phyloP scores from a whole-genome alignment of 257 asterid species.

The Eustoma russellianum region DNA sequence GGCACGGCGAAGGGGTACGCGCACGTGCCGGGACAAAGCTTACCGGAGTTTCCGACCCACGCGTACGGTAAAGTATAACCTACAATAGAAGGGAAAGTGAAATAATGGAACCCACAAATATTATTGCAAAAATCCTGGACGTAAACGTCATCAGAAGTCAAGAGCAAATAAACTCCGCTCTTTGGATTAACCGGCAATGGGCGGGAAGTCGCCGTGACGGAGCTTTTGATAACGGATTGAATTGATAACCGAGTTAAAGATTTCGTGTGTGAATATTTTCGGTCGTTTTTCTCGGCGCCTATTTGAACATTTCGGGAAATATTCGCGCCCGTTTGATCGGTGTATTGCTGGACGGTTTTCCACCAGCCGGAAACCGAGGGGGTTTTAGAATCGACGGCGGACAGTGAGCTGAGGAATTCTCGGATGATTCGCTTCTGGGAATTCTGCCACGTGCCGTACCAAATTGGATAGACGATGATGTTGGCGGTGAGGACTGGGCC shows the following conservation, averaged over 20 bases:
- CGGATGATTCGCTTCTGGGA: slow-evolving; percentile 80
- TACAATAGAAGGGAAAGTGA: slow-evolving; percentile 80
- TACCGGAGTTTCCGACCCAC: slow-evolving; percentile 85
- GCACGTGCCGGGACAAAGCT: slow-evolving; percentile 61
- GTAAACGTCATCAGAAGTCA: slow-evolving; percentile 66
- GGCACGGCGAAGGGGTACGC: slow-evolving; percentile 89
- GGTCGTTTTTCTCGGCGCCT: slow-evolving; percentile 63
- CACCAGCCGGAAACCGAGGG: slow-evolving; percentile 85
- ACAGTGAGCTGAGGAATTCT: slow-evolving; percentile 66
- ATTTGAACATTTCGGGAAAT: slow-evolving; percentile 42
- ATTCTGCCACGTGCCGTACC: slow-evolving; percentile 74
- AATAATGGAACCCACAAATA: slow-evolving; percentile 75
- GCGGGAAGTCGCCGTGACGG: slow-evolving; percentile 48
- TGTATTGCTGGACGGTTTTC: slow-evolving; percentile 64
- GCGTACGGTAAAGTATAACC: slow-evolving; percentile 94
- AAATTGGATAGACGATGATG: slow-evolving; percentile 71
- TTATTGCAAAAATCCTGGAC: slow-evolving; percentile 66
- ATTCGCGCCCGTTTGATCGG: slow-evolving; percentile 71
- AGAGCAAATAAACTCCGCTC: slow-evolving; percentile 62
- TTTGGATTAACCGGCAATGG: slow-evolving; percentile 69
- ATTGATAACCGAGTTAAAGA: slow-evolving; percentile 60
- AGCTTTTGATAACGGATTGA: slow-evolving; percentile 60
- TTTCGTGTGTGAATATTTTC: slow-evolving; percentile 53
- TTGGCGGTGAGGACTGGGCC: slow-evolving; percentile 79
- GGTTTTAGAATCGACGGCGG: slow-evolving; percentile 33